Evolutionary conservation across 768 basidiomycete genomes (phyloP).

Genomic region (Auricularia sp.): DNA sequence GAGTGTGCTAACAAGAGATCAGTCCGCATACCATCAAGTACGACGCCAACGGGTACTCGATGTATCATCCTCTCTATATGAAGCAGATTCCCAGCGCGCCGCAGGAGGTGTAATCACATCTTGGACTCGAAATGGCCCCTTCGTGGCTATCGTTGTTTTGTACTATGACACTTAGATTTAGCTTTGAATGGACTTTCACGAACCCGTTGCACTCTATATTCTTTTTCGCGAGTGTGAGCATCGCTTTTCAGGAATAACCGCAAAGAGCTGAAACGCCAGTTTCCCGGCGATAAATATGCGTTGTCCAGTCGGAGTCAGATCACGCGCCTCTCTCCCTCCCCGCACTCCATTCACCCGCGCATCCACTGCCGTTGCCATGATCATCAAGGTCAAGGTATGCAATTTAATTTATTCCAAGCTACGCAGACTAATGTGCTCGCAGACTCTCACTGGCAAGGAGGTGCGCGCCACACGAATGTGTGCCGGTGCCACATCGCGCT

Average conservation of each 20-base stretch:
- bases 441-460: constrained; percentile 98
- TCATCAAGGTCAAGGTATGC: constrained; percentile 83
- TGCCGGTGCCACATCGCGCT: not conserved
- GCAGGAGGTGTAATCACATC: not conserved
- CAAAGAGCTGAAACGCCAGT: not conserved
- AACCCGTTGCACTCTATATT: not conserved
- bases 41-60: not conserved
- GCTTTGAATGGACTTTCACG: not conserved
- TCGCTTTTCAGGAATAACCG: not conserved
- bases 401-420: not conserved
- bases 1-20: too few species aligned
- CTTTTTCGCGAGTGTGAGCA: not conserved
- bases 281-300: not conserved
- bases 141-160: not conserved
- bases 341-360: not conserved
- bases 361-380: constrained; percentile 32
- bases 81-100: not conserved
- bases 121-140: not conserved
- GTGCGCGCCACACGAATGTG: constrained; percentile 30
- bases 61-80: not conserved
- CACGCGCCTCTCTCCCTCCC: not conserved
- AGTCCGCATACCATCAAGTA: not conserved
- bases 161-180: not conserved
- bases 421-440: constrained; percentile 1
- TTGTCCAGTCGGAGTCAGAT: not conserved